Conservation (phyloP, 2,329 filamentous ascomycete species). For the Bipolaris cookei region DNA sequence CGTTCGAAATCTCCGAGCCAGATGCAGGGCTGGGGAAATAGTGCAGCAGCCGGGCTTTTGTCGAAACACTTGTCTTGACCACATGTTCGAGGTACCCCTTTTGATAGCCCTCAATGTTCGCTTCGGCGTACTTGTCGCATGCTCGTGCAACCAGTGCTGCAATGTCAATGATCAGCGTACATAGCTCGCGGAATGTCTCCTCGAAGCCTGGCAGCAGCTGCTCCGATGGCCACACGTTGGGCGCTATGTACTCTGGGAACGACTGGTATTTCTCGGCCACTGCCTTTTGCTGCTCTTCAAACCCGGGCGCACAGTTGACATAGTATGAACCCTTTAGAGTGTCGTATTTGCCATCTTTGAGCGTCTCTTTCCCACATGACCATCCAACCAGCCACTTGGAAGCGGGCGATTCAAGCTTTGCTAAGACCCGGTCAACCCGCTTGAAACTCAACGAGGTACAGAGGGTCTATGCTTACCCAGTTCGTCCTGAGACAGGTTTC, state of each 20-base stretch:
- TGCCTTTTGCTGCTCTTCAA: constrained; percentile 65
- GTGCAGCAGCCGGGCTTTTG: constrained; percentile 89
- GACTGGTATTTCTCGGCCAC: constrained; percentile 61
- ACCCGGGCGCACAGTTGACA: constrained; percentile 72
- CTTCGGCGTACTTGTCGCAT: constrained; percentile 83
- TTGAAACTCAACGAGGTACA: background rate
- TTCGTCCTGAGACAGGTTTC: constrained; percentile 73
- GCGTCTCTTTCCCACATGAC: constrained; percentile 82
- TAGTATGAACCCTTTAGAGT: constrained; percentile 85
- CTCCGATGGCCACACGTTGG: constrained; percentile 85
- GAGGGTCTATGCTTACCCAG: constrained; percentile 62
- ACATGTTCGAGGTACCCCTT: constrained; percentile 83
- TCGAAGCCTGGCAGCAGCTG: constrained; percentile 76
- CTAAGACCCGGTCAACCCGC: constrained; percentile 24
- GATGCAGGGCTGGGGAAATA: constrained; percentile 72
- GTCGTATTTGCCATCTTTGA: constrained; percentile 78
- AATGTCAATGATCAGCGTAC: constrained; percentile 84
- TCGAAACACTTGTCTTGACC: constrained; percentile 82
- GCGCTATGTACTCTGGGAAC: constrained; percentile 86
- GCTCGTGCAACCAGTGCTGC: constrained; percentile 88
- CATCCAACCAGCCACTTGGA: constrained; percentile 71
- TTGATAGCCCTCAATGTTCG: constrained; percentile 78
- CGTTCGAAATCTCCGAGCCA: constrained; percentile 22
- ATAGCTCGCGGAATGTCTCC: constrained; percentile 74
- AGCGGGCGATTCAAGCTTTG: constrained; percentile 56